Conservation (phyloP, 352 stramenopile species). For the Phytophthora boehmeriae region DNA sequence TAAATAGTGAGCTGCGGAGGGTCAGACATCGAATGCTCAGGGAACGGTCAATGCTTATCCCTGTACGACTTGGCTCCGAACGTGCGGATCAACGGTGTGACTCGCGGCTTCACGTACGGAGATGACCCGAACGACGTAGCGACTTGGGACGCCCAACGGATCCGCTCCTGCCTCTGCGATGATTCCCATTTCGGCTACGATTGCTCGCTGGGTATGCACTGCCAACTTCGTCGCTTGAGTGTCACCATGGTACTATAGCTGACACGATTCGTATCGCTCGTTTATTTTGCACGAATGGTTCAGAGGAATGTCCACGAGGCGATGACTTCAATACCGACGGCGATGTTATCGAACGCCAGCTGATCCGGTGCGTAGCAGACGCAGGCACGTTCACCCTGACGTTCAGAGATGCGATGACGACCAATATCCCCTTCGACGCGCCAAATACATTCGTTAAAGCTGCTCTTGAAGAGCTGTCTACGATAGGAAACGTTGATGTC, state of each 20-base stretch:
- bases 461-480: conserved; percentile 54
- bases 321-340: conserved; percentile 73
- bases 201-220: conserved; percentile 59
- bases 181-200: conserved; percentile 65
- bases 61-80: conserved; percentile 68
- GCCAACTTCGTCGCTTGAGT: background rate
- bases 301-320: conserved; percentile 71
- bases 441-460: conserved; percentile 40
- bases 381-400: conserved; percentile 65
- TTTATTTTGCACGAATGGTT: background rate
- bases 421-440: conserved; percentile 42
- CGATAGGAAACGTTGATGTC: conserved; percentile 49
- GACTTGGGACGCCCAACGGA: conserved; percentile 78
- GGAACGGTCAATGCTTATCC: conserved; percentile 76
- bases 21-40: conserved; percentile 60
- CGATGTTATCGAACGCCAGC: conserved; percentile 61
- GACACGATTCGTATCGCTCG: background rate
- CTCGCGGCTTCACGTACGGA: conserved; percentile 61
- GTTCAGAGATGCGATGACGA: conserved; percentile 69
- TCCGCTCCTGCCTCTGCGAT: conserved; percentile 75
- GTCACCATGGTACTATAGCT: too few relatives aligned
- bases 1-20: conserved; percentile 55
- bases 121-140: conserved; percentile 64
- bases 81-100: conserved; percentile 58
- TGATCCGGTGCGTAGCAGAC: conserved; percentile 66